Base-by-base conservation (phyloP, 202 grass and related monocot species). In the Dendrocalamus latiflorus region DNA sequence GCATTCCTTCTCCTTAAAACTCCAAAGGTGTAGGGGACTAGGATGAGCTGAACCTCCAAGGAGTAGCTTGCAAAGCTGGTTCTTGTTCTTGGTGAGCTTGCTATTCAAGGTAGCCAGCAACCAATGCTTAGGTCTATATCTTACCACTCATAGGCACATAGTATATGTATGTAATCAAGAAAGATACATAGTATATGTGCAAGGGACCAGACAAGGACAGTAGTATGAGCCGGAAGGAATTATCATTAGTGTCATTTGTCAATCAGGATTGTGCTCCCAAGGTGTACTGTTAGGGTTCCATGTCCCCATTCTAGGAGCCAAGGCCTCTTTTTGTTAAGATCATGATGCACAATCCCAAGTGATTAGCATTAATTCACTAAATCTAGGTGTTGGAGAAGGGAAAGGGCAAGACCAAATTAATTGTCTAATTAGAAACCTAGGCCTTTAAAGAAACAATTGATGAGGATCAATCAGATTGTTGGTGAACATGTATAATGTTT, bases 11-110 rank as follows among this genome's bases (percentile, higher is more conserved):
- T 45, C 25, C 38, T 47, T 65, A 24, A 65, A 6, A n/a, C n/a
- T 53, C 68, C 56, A 64, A 51, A 41, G 36, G 33, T 13, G 43
- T 28, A 63, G 57, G 30, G 11, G 61, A 41, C n/a, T 47, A 70
- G 79, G 26, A 62, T 62, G 43, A 73, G 68, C 43, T 64, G 33
- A 50, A 54, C 16, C 16, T 14, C 14, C 43, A 17, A 53, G n/a
- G 30, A 21, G 16, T 65, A 63, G 36, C 60, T 47, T 36, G 37
- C 13, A 56, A 68, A 58, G 37, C 59, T 75, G 24, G 48, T 55
- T 84, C 72, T 84, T 47, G 49, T 84, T 76, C 62, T 76, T 83
- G 8, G 81, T 36, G 72, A 67, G 81, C 48, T 76, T 84, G 81
- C 60, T 84, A 84, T 76, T 76, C 72, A 76, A 58, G 77, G 59